These are phyloP conservation scores for Diplosphaera chodatii DNA, from an alignment of 139 green algal genomes.

Conservation along the genomic window DNA sequence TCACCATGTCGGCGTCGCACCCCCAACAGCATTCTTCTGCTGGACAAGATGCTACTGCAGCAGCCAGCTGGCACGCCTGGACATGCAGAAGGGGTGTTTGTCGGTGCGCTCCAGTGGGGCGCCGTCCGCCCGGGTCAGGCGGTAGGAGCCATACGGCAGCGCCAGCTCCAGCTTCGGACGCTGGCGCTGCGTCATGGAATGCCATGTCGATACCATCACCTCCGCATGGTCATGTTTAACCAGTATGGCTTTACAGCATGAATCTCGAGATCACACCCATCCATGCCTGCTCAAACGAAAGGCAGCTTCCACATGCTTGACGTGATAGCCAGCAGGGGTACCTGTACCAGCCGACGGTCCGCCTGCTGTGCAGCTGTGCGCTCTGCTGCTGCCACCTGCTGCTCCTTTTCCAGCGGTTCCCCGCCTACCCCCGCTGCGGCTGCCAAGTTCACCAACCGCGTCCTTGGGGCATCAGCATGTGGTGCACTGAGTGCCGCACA, in stretches of 20 bases:
- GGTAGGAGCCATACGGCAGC: conserved; percentile 64
- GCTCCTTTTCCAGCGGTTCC: not conserved
- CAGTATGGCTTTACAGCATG: no score
- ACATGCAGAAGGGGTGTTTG: conserved; percentile 75
- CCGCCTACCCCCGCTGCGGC: no score
- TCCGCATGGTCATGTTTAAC: no score
- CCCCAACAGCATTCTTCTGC: no score
- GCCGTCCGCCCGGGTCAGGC: conserved; percentile 43
- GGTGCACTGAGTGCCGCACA: not conserved
- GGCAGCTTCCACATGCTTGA: no score
- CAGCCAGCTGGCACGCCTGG: not conserved
- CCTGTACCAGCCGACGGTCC: not conserved
- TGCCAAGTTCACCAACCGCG: not conserved
- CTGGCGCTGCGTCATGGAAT: conserved; percentile 16
- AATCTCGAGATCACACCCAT: no score
- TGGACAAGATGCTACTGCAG: no score
- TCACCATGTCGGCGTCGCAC: no score
- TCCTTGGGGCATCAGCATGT: not conserved
- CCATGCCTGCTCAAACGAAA: no score
- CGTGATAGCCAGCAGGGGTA: no score
- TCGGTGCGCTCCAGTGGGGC: conserved; percentile 38
- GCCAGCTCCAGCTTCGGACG: conserved; percentile 46
- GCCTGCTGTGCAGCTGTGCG: not conserved
- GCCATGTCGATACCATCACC: no score
- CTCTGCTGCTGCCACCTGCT: not conserved